phyloP scores from a whole-genome alignment of 169 alveolate genomes.

The Eimeria acervulina region DNA sequence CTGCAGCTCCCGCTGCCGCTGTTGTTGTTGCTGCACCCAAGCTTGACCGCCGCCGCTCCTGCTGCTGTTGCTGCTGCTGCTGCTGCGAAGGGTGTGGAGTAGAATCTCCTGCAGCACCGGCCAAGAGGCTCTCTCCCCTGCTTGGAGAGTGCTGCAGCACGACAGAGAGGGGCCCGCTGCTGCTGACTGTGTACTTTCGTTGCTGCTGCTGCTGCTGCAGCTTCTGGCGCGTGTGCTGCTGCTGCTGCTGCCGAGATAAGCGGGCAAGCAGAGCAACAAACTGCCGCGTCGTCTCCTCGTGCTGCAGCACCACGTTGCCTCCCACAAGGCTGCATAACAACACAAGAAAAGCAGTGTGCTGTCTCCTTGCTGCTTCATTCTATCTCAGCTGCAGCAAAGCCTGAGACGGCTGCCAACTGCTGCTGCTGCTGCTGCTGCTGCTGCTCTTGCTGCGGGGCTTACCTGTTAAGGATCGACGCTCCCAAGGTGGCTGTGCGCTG shows the following conservation, averaged over 20 bases:
- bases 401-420: not conserved
- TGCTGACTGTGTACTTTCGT: conserved; percentile 22
- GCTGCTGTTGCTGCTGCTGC: conserved; percentile 73
- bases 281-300: conserved; percentile 63
- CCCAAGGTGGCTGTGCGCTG: conserved; percentile 67
- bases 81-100: conserved; percentile 25
- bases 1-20: conserved; percentile 31
- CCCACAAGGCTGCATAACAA: conserved; percentile 57
- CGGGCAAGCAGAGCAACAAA: conserved; percentile 58
- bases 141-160: conserved; percentile 71
- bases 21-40: conserved; percentile 30
- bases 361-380: too few relatives aligned
- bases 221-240: conserved; percentile 42
- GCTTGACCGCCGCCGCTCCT: conserved; percentile 65
- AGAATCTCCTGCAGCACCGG: not conserved
- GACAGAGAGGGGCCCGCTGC: conserved; percentile 31
- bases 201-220: conserved; percentile 76
- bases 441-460: conserved; percentile 12
- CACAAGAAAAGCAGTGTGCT: not conserved
- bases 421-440: conserved; percentile 36
- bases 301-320: conserved; percentile 47
- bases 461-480: conserved; percentile 61
- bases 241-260: conserved; percentile 71
- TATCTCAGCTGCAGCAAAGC: not conserved
- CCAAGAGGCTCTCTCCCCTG: conserved; percentile 46